Percentiles rank a stretch among this genome's conserved stretches.
Conservation (phyloP, 164 flowering plant species). For the Macadamia integrifolia region DNA sequence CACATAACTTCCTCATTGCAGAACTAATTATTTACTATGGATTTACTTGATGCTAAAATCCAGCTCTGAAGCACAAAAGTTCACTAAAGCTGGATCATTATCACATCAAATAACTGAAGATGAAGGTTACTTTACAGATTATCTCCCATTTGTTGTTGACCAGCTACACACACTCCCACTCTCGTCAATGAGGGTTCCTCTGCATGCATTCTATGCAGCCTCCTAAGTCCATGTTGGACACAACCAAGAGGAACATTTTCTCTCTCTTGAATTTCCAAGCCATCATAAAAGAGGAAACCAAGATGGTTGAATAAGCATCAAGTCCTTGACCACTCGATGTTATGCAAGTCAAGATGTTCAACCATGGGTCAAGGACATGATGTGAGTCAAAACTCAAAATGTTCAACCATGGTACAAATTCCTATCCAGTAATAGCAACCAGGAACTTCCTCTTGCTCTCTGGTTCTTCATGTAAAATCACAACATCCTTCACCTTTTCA, state of each 20-base stretch:
- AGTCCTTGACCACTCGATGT: not conserved
- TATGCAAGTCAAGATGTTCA: too few relatives aligned
- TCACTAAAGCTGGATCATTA: too few relatives aligned
- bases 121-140: not conserved
- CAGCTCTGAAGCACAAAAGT: too few relatives aligned
- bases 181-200: not conserved
- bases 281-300: not conserved
- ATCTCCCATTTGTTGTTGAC: not conserved
- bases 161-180: not conserved
- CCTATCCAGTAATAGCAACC: slow-evolving; percentile 39
- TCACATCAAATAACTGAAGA: too few relatives aligned
- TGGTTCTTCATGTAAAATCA: slow-evolving; percentile 55
- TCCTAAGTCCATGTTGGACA: not conserved
- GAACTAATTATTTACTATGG: too few relatives aligned
- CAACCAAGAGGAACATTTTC: not conserved
- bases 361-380: not conserved
- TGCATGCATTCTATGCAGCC: not conserved
- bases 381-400: not conserved
- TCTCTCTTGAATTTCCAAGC: too few relatives aligned
- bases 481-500: slow-evolving; percentile 65
- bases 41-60: too few relatives aligned
- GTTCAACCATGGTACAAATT: not conserved
- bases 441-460: slow-evolving; percentile 58
- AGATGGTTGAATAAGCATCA: not conserved
- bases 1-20: too few relatives aligned